A percentile compares a stretch with the other conserved stretches of the same genome.
phyloP scores from a whole-genome alignment of 108 stramenopile genomes.

The Stephanodiscus triporus region DNA sequence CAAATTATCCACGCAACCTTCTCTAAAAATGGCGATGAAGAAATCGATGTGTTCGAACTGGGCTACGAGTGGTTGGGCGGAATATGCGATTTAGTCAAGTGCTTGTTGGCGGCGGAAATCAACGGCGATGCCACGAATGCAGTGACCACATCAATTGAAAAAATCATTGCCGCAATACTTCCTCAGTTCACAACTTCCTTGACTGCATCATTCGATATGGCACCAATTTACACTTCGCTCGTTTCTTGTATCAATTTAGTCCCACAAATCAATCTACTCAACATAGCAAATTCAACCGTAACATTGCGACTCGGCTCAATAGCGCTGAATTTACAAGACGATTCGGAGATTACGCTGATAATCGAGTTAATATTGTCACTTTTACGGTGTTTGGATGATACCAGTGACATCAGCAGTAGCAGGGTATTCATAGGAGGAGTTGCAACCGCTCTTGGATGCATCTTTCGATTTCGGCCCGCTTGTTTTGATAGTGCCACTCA shows the following conservation, averaged over 20 bases:
- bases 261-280: conserved; percentile 4
- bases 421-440: conserved; percentile 25
- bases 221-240: conserved; percentile 25
- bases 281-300: conserved; percentile 17
- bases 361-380: conserved; percentile 16
- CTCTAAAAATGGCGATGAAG: neutral
- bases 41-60: conserved; percentile 20
- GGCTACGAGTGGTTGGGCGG: conserved; percentile 43
- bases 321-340: conserved; percentile 26
- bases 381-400: conserved; percentile 13
- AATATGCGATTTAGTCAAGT: conserved; percentile 20
- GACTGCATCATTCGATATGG: conserved; percentile 18
- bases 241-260: conserved; percentile 12
- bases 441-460: conserved; percentile 28
- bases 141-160: conserved; percentile 13
- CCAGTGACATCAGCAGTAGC: neutral
- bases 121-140: conserved; percentile 3
- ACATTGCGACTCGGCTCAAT: conserved; percentile 31
- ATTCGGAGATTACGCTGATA: conserved; percentile 11
- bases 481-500: conserved; percentile 1
- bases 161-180: conserved; percentile 11
- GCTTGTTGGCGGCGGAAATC: neutral
- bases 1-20: conserved; percentile 13
- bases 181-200: conserved; percentile 30
- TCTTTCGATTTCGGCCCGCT: conserved; percentile 14